These are phyloP conservation scores for Serendipita sp. DNA, from an alignment of 768 basidiomycete genomes.

Conservation along the genomic window DNA sequence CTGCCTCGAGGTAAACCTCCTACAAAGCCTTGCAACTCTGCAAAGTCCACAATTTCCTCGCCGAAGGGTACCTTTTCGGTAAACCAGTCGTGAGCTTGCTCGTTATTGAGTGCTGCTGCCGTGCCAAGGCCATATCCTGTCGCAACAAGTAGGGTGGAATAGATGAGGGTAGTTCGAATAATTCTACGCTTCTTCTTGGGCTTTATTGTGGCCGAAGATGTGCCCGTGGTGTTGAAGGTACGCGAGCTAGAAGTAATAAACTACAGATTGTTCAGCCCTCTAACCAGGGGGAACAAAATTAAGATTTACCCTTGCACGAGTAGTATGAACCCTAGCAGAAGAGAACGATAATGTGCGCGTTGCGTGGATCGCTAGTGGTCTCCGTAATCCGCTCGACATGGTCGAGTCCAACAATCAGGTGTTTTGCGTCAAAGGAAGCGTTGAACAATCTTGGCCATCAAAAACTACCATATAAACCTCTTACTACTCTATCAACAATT, in stretches of 20 bases:
- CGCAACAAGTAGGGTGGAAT: conserved; percentile 48
- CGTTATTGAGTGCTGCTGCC: conserved; percentile 60
- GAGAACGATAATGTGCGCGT: background rate
- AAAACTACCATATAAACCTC: too few species aligned
- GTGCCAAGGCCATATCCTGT: conserved; percentile 75
- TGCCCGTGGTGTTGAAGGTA: conserved; percentile 19
- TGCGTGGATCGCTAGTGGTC: background rate
- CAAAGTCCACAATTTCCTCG: conserved; percentile 60
- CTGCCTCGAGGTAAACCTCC: background rate
- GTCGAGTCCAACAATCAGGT: background rate
- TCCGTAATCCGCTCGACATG: background rate
- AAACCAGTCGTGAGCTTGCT: conserved; percentile 76
- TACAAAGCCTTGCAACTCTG: conserved; percentile 56
- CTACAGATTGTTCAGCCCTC: background rate
- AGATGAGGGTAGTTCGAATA: conserved; percentile 46
- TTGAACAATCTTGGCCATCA: too few species aligned
- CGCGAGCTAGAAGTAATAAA: background rate
- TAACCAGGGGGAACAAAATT: background rate
- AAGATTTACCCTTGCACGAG: background rate
- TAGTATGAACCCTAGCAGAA: background rate
- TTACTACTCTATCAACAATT: too few species aligned
- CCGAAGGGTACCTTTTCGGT: conserved; percentile 65
- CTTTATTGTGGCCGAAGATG: conserved; percentile 14
- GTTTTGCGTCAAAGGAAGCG: too few species aligned
- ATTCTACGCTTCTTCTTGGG: conserved; percentile 40